Conservation (phyloP, 2,329 filamentous ascomycete genomes). For the Ramichloridium luteum region DNA sequence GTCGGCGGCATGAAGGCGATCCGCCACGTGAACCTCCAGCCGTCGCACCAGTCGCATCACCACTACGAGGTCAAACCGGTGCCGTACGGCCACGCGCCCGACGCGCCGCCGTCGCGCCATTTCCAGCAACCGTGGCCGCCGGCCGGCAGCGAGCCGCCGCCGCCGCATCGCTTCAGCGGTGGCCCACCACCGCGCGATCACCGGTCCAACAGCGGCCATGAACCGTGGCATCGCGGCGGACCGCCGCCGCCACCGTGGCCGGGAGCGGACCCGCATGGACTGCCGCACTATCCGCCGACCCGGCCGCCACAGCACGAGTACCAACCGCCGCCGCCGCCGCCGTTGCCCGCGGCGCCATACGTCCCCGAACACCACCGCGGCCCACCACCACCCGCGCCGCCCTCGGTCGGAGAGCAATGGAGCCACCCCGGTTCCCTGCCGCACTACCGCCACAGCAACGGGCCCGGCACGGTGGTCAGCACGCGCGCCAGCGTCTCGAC, state of each 20-base stretch:
- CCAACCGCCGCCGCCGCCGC: constrained; percentile 8
- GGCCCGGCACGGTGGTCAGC: constrained; percentile 7
- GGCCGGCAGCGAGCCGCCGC: background rate
- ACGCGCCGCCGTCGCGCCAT: background rate
- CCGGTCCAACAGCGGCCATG: constrained; percentile 8
- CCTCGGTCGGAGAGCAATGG: constrained; percentile 8
- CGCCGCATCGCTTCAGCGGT: constrained; percentile 5
- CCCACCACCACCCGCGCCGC: constrained; percentile 8
- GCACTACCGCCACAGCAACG: constrained; percentile 2
- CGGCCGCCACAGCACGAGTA: constrained; percentile 4
- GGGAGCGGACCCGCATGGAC: no score
- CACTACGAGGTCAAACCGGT: background rate
- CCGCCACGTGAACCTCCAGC: constrained; percentile 9
- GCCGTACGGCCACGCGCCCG: background rate
- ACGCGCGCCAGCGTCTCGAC: constrained; percentile 18
- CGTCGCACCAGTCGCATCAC: constrained; percentile 6
- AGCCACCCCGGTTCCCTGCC: constrained; percentile 2
- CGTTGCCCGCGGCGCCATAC: constrained; percentile 1
- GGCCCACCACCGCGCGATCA: constrained; percentile 7
- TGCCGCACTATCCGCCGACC: constrained; percentile 3
- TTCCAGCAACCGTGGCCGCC: background rate
- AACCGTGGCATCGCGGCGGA: constrained; percentile 8
- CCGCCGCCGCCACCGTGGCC: constrained; percentile 1
- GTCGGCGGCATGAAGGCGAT: constrained; percentile 5
- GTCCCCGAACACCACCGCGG: background rate